phyloP scores from a whole-genome alignment of 345 rosid genomes.

The Euphorbia tirucalli region DNA sequence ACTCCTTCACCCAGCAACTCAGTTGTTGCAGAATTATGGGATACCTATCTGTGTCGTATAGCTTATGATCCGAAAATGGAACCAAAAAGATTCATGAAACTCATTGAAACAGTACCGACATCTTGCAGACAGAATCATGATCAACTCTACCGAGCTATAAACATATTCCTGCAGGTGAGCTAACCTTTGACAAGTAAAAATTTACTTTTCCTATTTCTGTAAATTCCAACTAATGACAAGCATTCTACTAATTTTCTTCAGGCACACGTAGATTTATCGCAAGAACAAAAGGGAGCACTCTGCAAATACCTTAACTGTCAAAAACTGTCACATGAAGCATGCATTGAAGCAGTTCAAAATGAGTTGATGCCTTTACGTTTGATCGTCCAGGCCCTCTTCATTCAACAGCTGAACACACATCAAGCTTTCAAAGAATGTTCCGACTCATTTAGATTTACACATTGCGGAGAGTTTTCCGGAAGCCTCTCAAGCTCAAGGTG shows the following conservation, averaged over 20 bases:
- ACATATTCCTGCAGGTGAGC: slow-evolving; percentile 56
- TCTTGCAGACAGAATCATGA: slow-evolving; percentile 60
- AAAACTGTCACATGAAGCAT: slow-evolving; percentile 63
- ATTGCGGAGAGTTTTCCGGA: slow-evolving; percentile 46
- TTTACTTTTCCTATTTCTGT: not conserved
- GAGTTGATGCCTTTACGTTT: slow-evolving; percentile 80
- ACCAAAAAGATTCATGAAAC: slow-evolving; percentile 46
- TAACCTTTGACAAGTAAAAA: slow-evolving; percentile 2
- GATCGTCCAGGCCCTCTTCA: slow-evolving; percentile 70
- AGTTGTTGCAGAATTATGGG: slow-evolving; percentile 62
- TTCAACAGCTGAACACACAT: slow-evolving; percentile 73
- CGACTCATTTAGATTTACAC: slow-evolving; percentile 47
- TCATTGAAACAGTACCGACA: slow-evolving; percentile 56
- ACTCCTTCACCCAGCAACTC: slow-evolving; percentile 42
- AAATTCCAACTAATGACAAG: slow-evolving; percentile 1
- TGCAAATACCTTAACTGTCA: slow-evolving; percentile 76
- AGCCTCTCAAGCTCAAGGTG: slow-evolving; percentile 60
- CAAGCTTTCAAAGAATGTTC: slow-evolving; percentile 79
- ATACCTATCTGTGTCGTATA: slow-evolving; percentile 44
- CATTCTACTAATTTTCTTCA: slow-evolving; percentile 21
- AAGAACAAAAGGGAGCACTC: slow-evolving; percentile 59
- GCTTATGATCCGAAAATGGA: slow-evolving; percentile 48
- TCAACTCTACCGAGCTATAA: slow-evolving; percentile 61
- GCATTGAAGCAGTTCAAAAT: slow-evolving; percentile 71
- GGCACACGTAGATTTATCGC: slow-evolving; percentile 52